Base-by-base conservation (phyloP, 768 basidiomycete genomes). In the Auricularia auricula-judae region DNA sequence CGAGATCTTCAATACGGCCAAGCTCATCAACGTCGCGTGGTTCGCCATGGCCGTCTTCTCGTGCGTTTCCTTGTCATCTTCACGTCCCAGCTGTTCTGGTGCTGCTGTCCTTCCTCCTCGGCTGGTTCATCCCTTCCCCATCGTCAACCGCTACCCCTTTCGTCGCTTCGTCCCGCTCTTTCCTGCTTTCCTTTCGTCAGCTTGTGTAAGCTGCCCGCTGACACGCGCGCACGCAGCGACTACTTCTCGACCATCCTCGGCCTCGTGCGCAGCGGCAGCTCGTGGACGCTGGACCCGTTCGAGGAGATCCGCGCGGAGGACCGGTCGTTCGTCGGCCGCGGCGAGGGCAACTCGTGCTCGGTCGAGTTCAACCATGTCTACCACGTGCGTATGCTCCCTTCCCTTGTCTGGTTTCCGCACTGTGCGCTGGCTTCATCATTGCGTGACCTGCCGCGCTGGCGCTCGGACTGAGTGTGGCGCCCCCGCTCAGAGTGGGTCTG, bases 201-300 rank as follows among this genome's bases (percentile, higher is more conserved):
- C 23, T 63, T 21, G 10, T 43, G 29, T 12, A 36, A 2, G 3
- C 35, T 29, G 3, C 10, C 10, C 16, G 23, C 36, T 14, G 11
- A 23, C 34, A 4, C n/a, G 1, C 39, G 8, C 39, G 8, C 39
- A 23, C 3, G 47, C 14, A 51, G 47, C 1, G 91, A 92, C 70
- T 93, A 93, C 74, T 86, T 93, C 73, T 86, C 86, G 21, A 77
- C 81, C 29, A 93, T 93, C 67, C 74, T 93, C 36, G 91, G 91
- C n/a, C 78, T 92, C 16, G 83, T 88, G 58, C 78, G 91, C 63
- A 76, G 86, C 62, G 91, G 91, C 0, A 90, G 77, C 64, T 84
- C 74, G 67, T 93, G 91, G 91, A 80, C 86, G 63, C 76, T 91
- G 43, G 80, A 89, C 67, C 86, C 90, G 34, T 77, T 89, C 43